phyloP scores from a whole-genome alignment of 352 stramenopile genomes.

The Phytophthora rubi region DNA sequence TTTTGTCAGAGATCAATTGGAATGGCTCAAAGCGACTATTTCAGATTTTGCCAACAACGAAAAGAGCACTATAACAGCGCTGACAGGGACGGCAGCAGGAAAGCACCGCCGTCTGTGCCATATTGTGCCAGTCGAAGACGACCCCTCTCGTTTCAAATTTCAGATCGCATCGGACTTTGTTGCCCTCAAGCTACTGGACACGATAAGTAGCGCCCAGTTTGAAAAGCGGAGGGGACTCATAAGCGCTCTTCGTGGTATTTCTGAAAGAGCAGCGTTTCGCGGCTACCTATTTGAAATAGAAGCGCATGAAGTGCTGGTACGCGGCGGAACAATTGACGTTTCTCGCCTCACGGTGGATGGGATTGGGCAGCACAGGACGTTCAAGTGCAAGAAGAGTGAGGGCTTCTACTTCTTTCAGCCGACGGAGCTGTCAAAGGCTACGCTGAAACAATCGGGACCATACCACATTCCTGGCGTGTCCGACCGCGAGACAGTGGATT shows the following conservation, averaged over 20 bases:
- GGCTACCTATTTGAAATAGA: conserved; percentile 2
- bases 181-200: background rate
- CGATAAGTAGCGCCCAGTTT: background rate
- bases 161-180: conserved; percentile 1
- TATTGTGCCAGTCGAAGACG: background rate
- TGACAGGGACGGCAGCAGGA: background rate
- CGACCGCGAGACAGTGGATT: conserved; percentile 9
- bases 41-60: background rate
- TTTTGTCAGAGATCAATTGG: background rate
- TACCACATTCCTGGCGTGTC: conserved; percentile 4
- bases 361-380: background rate
- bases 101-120: background rate
- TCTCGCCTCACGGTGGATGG: background rate
- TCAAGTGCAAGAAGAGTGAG: background rate
- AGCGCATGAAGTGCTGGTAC: background rate
- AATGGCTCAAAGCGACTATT: background rate
- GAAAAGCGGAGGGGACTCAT: background rate
- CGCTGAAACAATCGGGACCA: background rate
- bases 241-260: background rate
- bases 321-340: background rate
- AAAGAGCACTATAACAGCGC: background rate
- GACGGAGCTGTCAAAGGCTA: background rate
- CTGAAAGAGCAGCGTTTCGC: conserved; percentile 3
- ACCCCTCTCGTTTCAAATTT: background rate
- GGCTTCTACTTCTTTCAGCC: conserved; percentile 9